phyloP scores from a whole-genome alignment of 345 rosid species.

The Camelina sativa region DNA sequence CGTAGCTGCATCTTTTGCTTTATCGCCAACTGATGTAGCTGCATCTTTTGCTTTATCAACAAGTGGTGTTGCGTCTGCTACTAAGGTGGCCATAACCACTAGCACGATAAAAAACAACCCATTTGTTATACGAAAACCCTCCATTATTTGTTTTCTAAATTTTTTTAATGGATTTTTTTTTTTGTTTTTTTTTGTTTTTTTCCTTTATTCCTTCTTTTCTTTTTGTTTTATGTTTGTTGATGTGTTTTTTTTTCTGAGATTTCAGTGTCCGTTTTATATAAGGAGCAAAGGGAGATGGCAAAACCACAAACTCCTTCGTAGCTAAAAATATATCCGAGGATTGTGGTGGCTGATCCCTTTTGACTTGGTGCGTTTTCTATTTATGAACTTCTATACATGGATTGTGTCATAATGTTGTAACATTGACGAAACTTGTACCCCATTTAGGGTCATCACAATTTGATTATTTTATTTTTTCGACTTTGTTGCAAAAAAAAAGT shows the following conservation, averaged over 20 bases:
- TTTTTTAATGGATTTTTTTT: background rate
- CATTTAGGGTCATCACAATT: background rate
- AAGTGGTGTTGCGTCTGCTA: constrained; percentile 6
- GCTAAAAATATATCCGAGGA: constrained; percentile 19
- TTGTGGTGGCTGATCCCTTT: constrained; percentile 3
- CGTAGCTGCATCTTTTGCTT: background rate
- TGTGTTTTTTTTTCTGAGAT: constrained; percentile 18
- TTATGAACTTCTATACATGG: background rate
- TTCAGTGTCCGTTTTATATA: constrained; percentile 27
- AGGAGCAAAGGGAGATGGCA: background rate
- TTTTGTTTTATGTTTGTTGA: background rate
- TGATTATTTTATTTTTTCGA: background rate
- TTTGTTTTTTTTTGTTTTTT: background rate
- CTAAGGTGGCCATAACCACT: constrained; percentile 28
- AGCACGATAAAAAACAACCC: constrained; percentile 7
- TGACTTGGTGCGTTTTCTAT: constrained; percentile 31
- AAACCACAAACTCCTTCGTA: constrained; percentile 18
- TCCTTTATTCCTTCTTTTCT: background rate
- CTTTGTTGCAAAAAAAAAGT: background rate
- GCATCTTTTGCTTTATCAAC: background rate
- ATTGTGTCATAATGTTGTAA: background rate
- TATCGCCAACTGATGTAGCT: background rate
- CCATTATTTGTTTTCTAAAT: constrained; percentile 22
- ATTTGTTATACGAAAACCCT: constrained; percentile 13
- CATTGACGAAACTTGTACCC: too few relatives aligned